These are phyloP conservation scores for Asterochloris erici DNA, from an alignment of 139 green algal species.

Conservation along the genomic window DNA sequence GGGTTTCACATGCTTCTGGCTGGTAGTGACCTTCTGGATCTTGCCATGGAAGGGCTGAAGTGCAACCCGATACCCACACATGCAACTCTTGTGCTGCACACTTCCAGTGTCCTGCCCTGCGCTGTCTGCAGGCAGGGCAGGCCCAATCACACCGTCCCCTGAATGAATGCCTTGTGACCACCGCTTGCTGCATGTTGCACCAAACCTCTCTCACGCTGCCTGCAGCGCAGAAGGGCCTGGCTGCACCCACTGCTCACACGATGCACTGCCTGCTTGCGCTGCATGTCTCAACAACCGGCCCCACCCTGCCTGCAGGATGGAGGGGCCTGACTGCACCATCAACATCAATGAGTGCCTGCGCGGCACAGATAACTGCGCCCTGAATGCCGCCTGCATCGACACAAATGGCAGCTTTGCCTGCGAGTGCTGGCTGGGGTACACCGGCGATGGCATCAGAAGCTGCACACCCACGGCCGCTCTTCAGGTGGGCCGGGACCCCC, in stretches of 20 bases:
- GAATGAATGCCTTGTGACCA: too few species aligned
- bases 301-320: constrained; percentile 22
- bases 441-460: constrained; percentile 14
- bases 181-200: too few species aligned
- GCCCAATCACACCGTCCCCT: too few species aligned
- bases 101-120: too few species aligned
- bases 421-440: constrained; percentile 17
- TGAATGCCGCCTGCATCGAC: constrained; percentile 49
- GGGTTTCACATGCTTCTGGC: too few species aligned
- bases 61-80: too few species aligned
- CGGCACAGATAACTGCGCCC: constrained; percentile 36
- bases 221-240: neutral
- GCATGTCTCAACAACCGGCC: neutral
- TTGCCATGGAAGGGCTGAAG: too few species aligned
- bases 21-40: too few species aligned
- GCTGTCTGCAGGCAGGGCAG: too few species aligned
- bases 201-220: neutral
- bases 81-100: too few species aligned
- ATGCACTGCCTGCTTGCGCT: neutral
- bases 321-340: constrained; percentile 39
- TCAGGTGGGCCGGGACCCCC: neutral
- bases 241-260: neutral
- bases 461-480: neutral
- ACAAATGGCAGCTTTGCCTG: constrained; percentile 25
- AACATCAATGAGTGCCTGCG: constrained; percentile 64